Evolutionary conservation across 73 alveolate genomes (phyloP).

Genomic region (Urostyla sp.): DNA sequence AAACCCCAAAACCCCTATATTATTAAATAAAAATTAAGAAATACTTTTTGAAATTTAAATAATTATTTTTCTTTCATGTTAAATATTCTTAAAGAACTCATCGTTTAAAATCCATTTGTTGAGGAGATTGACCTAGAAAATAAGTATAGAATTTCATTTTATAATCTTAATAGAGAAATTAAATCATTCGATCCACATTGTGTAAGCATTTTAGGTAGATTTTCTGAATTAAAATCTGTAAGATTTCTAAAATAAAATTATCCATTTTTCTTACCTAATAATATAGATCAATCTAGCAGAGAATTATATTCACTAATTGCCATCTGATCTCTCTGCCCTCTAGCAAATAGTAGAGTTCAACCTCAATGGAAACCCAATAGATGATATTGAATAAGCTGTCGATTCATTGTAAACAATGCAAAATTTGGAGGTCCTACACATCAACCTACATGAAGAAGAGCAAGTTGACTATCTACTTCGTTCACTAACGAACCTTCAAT

Average conservation of each 20-base stretch:
- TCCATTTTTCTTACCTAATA: too few relatives aligned
- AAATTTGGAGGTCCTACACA: constrained; percentile 17
- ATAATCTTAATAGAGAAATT: too few relatives aligned
- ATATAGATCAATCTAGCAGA: constrained; percentile 41
- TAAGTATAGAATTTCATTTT: too few relatives aligned
- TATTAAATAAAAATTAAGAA: too few relatives aligned
- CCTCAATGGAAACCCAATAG: constrained; percentile 55
- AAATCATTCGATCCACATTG: constrained; percentile 30
- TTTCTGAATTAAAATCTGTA: constrained; percentile 37
- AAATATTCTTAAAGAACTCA: constrained; percentile 34
- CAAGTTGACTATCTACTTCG: constrained; percentile 68
- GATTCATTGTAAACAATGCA: constrained; percentile 57
- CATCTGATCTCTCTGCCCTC: constrained; percentile 50
- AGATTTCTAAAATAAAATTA: too few relatives aligned
- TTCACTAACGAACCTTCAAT: constrained; percentile 28
- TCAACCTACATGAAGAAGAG: constrained; percentile 68
- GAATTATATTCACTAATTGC: constrained; percentile 25
- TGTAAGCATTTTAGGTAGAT: constrained; percentile 26
- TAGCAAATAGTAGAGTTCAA: constrained; percentile 29
- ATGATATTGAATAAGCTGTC: constrained; percentile 44
- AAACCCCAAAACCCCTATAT: not conserved
- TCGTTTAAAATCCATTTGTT: constrained; percentile 47
- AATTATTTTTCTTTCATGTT: not conserved
- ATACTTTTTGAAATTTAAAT: too few relatives aligned
- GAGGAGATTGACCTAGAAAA: constrained; percentile 41